These are phyloP conservation scores for Apostasia shenzhenica DNA, from an alignment of 106 monocot genomes.

Conservation along the genomic window DNA sequence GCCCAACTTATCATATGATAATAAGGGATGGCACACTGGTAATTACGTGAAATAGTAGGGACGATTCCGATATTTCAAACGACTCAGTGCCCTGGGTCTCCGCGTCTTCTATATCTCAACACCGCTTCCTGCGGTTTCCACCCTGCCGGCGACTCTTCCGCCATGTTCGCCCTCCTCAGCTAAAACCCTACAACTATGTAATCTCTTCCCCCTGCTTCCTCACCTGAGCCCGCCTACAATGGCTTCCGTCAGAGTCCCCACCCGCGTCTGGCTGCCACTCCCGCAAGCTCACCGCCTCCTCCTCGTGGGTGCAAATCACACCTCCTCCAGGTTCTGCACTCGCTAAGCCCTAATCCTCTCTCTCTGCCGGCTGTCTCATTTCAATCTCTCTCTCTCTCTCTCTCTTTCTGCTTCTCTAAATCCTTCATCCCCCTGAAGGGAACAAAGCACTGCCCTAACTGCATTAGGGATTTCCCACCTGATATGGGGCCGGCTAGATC, in stretches of 20 bases:
- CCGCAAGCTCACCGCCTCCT: slow-evolving; percentile 6
- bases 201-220: neutral
- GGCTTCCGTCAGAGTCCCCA: slow-evolving; percentile 13
- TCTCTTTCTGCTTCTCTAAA: neutral
- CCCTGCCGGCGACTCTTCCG: neutral
- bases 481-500: slow-evolving; percentile 12
- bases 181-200: slow-evolving; percentile 1
- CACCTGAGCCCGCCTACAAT: slow-evolving; percentile 4
- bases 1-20: too few relatives aligned
- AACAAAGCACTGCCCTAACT: neutral
- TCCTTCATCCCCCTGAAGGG: neutral
- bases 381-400: too few relatives aligned
- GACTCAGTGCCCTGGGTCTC: too few relatives aligned
- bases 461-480: too few relatives aligned
- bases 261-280: slow-evolving; percentile 26
- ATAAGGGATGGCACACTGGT: too few relatives aligned
- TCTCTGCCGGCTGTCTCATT: neutral
- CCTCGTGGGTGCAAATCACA: slow-evolving; percentile 40
- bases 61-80: too few relatives aligned
- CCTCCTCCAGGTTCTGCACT: slow-evolving; percentile 34
- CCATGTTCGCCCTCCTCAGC: neutral
- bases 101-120: too few relatives aligned
- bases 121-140: neutral
- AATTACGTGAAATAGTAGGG: too few relatives aligned
- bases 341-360: slow-evolving; percentile 15